Percentiles rank a stretch among this genome's conserved stretches.
phyloP scores from a whole-genome alignment of 2,329 filamentous ascomycete species.

The Botrytis deweyae region DNA sequence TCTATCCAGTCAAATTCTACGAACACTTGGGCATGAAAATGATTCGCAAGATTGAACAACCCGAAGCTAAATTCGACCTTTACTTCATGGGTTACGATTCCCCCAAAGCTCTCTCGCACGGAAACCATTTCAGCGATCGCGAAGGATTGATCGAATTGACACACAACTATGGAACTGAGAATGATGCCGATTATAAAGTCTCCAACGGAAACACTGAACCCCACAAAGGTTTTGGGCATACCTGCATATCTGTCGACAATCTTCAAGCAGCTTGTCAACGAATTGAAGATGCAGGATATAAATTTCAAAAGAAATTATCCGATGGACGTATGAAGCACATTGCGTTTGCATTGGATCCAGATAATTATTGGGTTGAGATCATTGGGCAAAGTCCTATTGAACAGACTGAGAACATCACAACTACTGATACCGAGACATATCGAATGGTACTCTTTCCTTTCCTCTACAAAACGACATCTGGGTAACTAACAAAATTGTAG shows the following conservation, averaged over 20 bases:
- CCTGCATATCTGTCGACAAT: conserved; percentile 79
- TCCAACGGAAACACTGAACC: conserved; percentile 92
- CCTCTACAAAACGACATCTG: neutral
- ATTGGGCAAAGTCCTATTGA: conserved; percentile 71
- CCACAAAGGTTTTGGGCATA: conserved; percentile 68
- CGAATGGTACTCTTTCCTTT: conserved; percentile 53
- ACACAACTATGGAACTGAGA: conserved; percentile 84
- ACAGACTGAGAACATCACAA: conserved; percentile 67
- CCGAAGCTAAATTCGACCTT: conserved; percentile 88
- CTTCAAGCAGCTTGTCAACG: conserved; percentile 88
- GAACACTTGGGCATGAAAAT: conserved; percentile 85
- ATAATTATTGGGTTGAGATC: conserved; percentile 83
- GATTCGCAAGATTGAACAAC: conserved; percentile 76
- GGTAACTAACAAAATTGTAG: conserved; percentile 41
- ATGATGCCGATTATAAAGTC: conserved; percentile 75
- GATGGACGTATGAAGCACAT: conserved; percentile 87
- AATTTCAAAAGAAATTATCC: conserved; percentile 90
- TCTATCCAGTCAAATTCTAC: conserved; percentile 75
- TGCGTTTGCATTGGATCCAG: conserved; percentile 86
- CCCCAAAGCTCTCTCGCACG: conserved; percentile 69
- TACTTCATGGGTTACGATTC: conserved; percentile 93
- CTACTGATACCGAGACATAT: conserved; percentile 74
- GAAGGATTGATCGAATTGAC: conserved; percentile 88
- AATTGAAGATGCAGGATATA: conserved; percentile 85
- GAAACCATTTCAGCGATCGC: conserved; percentile 73